Evolutionary conservation across 495 filamentous ascomycete genomes (phyloP).

Genomic region (Hypoxylon lienhwacheense): DNA sequence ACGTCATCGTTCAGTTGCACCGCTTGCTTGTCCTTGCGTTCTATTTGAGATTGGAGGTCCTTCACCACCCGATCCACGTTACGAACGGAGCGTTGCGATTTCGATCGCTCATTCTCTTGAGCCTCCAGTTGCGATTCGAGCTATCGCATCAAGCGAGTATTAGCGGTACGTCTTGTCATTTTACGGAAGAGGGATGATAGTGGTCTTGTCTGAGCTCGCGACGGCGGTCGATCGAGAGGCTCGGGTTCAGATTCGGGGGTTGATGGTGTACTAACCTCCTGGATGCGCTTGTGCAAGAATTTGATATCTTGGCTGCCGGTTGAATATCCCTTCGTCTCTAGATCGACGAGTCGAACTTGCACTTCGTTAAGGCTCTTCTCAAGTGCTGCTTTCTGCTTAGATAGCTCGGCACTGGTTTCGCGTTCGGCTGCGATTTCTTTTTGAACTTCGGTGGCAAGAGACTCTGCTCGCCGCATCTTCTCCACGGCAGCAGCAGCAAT

Average conservation of each 20-base stretch:
- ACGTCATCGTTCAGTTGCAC: slow-evolving; percentile 79
- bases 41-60: slow-evolving; percentile 89
- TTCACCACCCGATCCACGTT: slow-evolving; percentile 94
- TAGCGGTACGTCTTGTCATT: slow-evolving; percentile 29
- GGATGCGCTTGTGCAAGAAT: slow-evolving; percentile 91
- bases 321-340: slow-evolving; percentile 96
- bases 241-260: slow-evolving; percentile 18
- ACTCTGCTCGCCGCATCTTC: slow-evolving; percentile 97
- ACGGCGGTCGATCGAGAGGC: slow-evolving; percentile 3
- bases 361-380: slow-evolving; percentile 92
- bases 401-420: slow-evolving; percentile 77
- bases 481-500: slow-evolving; percentile 89
- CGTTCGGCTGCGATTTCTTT: slow-evolving; percentile 92
- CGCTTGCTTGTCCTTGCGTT: slow-evolving; percentile 85
- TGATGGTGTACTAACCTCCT: slow-evolving; percentile 70
- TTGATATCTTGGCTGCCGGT: slow-evolving; percentile 91
- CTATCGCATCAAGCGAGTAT: slow-evolving; percentile 51
- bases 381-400: slow-evolving; percentile 87
- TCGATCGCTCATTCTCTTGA: slow-evolving; percentile 73
- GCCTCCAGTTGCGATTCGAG: slow-evolving; percentile 90
- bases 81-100: slow-evolving; percentile 82
- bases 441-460: slow-evolving; percentile 83
- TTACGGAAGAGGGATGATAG: slow-evolving; percentile 27
- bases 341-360: slow-evolving; percentile 84
- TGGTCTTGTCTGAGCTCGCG: slow-evolving; percentile 17